Evolutionary conservation across 306 rosid genomes (phyloP).

Genomic region (Cucurbita maxima): DNA sequence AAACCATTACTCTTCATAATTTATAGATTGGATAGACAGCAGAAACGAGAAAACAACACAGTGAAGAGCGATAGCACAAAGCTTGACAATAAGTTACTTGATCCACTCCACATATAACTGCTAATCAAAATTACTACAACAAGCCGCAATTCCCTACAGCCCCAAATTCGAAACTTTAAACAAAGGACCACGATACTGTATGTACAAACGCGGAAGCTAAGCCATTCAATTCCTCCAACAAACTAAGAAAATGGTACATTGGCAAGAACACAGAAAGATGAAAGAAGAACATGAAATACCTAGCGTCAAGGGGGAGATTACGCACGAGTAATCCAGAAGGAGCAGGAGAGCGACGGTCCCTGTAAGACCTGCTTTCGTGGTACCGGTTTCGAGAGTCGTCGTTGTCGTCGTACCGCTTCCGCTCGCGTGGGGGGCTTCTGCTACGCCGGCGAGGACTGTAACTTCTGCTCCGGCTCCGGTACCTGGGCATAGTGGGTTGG

Average conservation of each 20-base stretch:
- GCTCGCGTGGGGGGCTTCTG: conserved; percentile 63
- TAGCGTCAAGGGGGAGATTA: conserved; percentile 87
- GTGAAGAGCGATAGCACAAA: not conserved
- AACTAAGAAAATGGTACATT: not conserved
- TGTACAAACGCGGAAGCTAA: not conserved
- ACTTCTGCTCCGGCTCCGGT: conserved; percentile 88
- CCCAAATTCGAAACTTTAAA: not conserved
- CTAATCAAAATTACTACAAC: not conserved
- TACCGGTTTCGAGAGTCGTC: conserved; percentile 54
- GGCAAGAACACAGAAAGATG: not conserved
- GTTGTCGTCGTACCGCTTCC: conserved; percentile 65
- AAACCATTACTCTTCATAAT: not conserved
- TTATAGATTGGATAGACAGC: not conserved
- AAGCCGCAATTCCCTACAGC: not conserved
- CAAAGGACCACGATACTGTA: not conserved
- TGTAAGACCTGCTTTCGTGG: conserved; percentile 43
- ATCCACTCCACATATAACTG: not conserved
- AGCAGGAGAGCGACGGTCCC: conserved; percentile 82
- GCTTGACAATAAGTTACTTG: not conserved
- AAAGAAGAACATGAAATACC: conserved; percentile 21
- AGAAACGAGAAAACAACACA: not conserved
- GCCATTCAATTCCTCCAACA: not conserved
- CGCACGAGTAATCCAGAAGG: conserved; percentile 96
- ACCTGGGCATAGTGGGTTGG: conserved; percentile 36
- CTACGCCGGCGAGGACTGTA: conserved; percentile 89